These are phyloP conservation scores for Rhizopogon roseolus DNA, from an alignment of 768 basidiomycete species.

Conservation along the genomic window DNA sequence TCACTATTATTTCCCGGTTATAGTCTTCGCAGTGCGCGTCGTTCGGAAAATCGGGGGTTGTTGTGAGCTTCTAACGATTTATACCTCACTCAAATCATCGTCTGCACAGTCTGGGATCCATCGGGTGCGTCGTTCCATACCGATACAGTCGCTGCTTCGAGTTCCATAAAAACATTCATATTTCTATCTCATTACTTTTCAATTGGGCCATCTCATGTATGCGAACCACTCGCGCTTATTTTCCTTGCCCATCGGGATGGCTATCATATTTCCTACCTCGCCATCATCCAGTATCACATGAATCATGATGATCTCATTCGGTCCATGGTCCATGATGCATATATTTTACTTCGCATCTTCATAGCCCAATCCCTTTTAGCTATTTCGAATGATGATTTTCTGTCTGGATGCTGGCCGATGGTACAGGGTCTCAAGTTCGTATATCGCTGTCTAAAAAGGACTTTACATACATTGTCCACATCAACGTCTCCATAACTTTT, in stretches of 20 bases:
- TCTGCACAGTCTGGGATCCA: slow-evolving; percentile 47
- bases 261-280: slow-evolving; percentile 19
- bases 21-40: slow-evolving; percentile 56
- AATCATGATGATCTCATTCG: no score
- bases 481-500: no score
- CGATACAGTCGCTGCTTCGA: not conserved
- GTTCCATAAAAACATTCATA: slow-evolving; percentile 26
- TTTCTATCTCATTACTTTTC: slow-evolving; percentile 41
- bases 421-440: slow-evolving; percentile 43
- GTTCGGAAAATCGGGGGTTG: slow-evolving; percentile 49
- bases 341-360: no score
- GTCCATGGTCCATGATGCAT: no score
- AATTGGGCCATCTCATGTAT: no score
- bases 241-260: slow-evolving; percentile 45
- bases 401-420: slow-evolving; percentile 21
- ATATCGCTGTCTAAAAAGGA: slow-evolving; percentile 53
- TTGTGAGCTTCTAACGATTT: slow-evolving; percentile 47
- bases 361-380: no score
- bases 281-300: no score
- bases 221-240: slow-evolving; percentile 48
- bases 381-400: no score
- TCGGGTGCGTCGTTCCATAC: slow-evolving; percentile 33
- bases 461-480: slow-evolving; percentile 17
- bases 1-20: not conserved
- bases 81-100: slow-evolving; percentile 42